Evolutionary conservation across 352 stramenopile species (phyloP), one percentile per base, ranked within the genome.

Genomic region (Phytophthora idaei): DNA sequence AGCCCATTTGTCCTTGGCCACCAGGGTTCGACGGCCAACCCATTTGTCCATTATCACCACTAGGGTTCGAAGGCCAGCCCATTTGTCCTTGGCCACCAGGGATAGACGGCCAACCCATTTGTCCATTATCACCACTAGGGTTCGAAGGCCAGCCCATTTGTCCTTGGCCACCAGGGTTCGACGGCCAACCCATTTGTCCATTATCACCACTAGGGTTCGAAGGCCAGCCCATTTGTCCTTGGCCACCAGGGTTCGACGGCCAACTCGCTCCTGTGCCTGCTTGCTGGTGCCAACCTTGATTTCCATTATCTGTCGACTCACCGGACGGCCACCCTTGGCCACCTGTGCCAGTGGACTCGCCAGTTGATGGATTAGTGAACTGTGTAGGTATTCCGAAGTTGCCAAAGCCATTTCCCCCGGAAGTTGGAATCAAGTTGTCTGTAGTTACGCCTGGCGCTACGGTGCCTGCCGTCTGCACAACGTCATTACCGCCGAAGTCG

Each of bases 381-480:
- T 61, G 57, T 15, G 49, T 28, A n/a, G 55, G 25, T 12, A 32
- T 28, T 17, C 47, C 57, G 34, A 56, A 61, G 37, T 49, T 32
- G 11, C 46, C 64, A 55, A 73, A 69, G 2, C 53, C 59, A 31
- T 62, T 73, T 2, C 5, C 34, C 0, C 59, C 59, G 14, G 53
- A 51, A 31, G 41, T 32, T 2, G 52, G 44, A 12, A 25, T 45
- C 25, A 52, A 49, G 27, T 44, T 60, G 21, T 53, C 56, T 7
- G 57, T 48, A 14, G 12, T 46, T 52, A 57, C 17, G 12, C 31
- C 39, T 37, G 65, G 59, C 8, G 56, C 44, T 14, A 69, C 53
- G 4, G 48, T 73, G 21, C 11, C 65, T 65, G 53, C 59, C 8
- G 39, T 73, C 17, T 69, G 65, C 3, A 17, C 11, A 27, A 56